Evolutionary conservation across 495 filamentous ascomycete species (phyloP).

Genomic region (Articulospora tetracladia): DNA sequence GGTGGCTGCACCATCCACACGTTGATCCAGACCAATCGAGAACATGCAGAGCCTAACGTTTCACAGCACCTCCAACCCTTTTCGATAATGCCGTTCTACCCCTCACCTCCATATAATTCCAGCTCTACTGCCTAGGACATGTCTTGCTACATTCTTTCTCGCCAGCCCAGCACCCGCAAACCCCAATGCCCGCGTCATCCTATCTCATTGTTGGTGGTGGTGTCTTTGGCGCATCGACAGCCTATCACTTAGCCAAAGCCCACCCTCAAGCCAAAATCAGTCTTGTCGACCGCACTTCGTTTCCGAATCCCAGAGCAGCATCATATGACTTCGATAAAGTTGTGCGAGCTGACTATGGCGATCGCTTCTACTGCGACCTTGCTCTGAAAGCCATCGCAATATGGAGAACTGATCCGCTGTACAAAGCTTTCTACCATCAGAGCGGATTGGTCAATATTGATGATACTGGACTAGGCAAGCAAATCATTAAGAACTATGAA

Average conservation of each 20-base stretch:
- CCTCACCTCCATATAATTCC: too few species aligned
- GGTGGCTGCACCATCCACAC: too few species aligned
- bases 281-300: slow-evolving; percentile 51
- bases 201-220: slow-evolving; percentile 59
- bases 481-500: slow-evolving; percentile 47
- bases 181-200: too few species aligned
- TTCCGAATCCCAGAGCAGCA: slow-evolving; percentile 41
- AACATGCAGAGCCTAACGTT: too few species aligned
- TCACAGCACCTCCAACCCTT: too few species aligned
- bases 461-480: slow-evolving; percentile 38
- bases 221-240: slow-evolving; percentile 63
- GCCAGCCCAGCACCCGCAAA: too few species aligned
- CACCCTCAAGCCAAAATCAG: slow-evolving; percentile 44
- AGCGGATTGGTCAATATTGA: slow-evolving; percentile 52
- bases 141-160: too few species aligned
- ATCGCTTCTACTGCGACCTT: slow-evolving; percentile 51
- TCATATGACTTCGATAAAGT: slow-evolving; percentile 69
- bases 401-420: slow-evolving; percentile 51
- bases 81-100: too few species aligned
- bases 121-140: too few species aligned
- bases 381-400: slow-evolving; percentile 50
- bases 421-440: slow-evolving; percentile 51
- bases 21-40: too few species aligned
- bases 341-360: slow-evolving; percentile 60
- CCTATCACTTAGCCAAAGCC: slow-evolving; percentile 47